phyloP scores from a whole-genome alignment of 768 basidiomycete genomes.

The Gymnopilus junonius region DNA sequence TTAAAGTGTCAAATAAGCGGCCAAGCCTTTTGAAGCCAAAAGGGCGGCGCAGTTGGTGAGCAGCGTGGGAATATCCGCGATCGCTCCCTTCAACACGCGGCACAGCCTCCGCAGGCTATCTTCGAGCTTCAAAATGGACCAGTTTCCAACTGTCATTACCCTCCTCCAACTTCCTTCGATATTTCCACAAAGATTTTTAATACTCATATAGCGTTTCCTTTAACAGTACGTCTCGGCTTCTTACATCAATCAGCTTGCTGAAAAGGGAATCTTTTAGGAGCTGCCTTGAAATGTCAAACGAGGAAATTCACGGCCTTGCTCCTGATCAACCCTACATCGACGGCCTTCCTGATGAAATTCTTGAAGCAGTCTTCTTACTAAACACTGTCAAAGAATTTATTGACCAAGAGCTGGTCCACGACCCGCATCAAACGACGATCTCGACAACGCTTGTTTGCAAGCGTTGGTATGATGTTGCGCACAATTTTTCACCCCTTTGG shows the following conservation, averaged over 20 bases:
- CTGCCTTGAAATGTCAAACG: not conserved
- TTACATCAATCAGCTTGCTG: not conserved
- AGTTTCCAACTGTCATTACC: too few relatives aligned
- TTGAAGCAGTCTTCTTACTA: constrained; percentile 17
- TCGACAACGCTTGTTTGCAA: constrained; percentile 24
- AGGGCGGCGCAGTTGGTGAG: not conserved
- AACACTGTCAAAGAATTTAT: constrained; percentile 14
- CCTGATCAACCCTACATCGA: constrained; percentile 8
- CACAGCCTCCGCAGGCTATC: constrained; percentile 5
- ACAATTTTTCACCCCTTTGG: constrained; percentile 25
- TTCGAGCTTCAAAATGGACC: not conserved
- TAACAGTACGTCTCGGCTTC: not conserved
- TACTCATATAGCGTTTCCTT: not conserved
- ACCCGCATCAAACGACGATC: constrained; percentile 17
- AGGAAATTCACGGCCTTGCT: not conserved
- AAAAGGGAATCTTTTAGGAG: not conserved
- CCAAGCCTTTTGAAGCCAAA: too few relatives aligned
- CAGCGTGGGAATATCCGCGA: not conserved
- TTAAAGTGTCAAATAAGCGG: too few relatives aligned
- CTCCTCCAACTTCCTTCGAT: not conserved
- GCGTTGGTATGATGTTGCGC: constrained; percentile 24
- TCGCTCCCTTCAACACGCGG: not conserved
- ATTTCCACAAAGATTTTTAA: too few relatives aligned
- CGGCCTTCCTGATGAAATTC: constrained; percentile 19
- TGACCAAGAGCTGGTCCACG: not conserved